These are phyloP conservation scores for Chondrostereum purpureum DNA, from an alignment of 1,284 basidiomycete species.

Conservation along the genomic window DNA sequence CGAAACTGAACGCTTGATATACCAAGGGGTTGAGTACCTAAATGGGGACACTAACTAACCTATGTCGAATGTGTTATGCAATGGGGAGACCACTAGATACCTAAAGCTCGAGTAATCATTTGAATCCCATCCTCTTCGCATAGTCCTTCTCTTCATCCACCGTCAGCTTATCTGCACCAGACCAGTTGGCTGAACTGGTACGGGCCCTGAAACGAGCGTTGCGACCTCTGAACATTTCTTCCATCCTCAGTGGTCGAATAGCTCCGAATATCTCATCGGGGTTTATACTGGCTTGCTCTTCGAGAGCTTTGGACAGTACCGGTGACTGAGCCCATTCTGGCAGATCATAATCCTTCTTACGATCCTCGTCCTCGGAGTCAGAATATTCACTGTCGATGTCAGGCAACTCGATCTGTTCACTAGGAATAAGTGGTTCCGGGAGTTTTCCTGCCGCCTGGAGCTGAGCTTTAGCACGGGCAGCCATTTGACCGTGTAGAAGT, in stretches of 20 bases:
- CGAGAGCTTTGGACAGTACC: slow-evolving; percentile 69
- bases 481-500: slow-evolving; percentile 59
- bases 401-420: slow-evolving; percentile 84
- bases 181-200: slow-evolving; percentile 93
- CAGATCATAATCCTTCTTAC: slow-evolving; percentile 58
- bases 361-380: slow-evolving; percentile 84
- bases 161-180: slow-evolving; percentile 78
- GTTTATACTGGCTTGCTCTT: slow-evolving; percentile 77
- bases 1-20: no score
- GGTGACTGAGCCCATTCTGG: slow-evolving; percentile 91
- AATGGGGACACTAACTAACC: no score
- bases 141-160: slow-evolving; percentile 81
- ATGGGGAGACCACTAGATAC: no score
- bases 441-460: slow-evolving; percentile 52
- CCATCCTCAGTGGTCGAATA: slow-evolving; percentile 81
- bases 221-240: slow-evolving; percentile 68
- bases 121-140: slow-evolving; percentile 84
- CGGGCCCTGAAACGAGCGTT: slow-evolving; percentile 77
- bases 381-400: slow-evolving; percentile 95
- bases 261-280: slow-evolving; percentile 90
- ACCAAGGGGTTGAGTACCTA: no score
- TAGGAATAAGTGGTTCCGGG: slow-evolving; percentile 41
- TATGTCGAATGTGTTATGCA: no score
- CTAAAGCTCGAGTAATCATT: no score
- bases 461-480: slow-evolving; percentile 60